phyloP scores from a whole-genome alignment of 2,329 filamentous ascomycete genomes.

The Colletotrichum sublineola region DNA sequence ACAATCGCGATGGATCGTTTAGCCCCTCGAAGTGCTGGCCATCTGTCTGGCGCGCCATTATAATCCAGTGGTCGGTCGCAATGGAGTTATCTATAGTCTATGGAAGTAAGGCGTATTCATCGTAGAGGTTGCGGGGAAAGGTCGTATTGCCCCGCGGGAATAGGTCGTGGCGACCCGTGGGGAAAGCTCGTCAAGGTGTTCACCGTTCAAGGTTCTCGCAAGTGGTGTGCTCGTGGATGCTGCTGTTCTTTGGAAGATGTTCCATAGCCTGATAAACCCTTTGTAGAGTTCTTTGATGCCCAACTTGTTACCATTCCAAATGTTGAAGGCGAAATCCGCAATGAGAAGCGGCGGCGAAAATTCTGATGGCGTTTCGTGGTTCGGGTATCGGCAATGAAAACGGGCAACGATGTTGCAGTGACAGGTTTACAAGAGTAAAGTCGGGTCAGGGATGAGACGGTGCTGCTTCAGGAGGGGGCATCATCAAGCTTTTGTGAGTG shows the following conservation, averaged over 20 bases:
- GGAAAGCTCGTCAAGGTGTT: background rate
- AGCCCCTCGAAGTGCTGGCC: background rate
- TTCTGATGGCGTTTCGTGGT: background rate
- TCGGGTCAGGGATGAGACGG: background rate
- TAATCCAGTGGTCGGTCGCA: too few species aligned
- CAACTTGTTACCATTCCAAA: conserved; percentile 10
- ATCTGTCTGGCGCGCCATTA: conserved; percentile 4
- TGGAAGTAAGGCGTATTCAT: background rate
- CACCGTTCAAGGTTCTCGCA: background rate
- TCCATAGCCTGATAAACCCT: conserved; percentile 17
- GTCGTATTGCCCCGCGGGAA: background rate
- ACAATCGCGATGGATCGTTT: background rate
- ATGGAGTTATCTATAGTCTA: background rate
- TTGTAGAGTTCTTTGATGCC: background rate
- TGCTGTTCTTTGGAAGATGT: background rate
- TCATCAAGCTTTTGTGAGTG: conserved; percentile 1
- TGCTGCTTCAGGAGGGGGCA: background rate
- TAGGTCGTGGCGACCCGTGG: background rate
- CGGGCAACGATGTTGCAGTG: background rate
- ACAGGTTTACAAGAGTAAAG: background rate
- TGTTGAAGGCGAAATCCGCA: background rate
- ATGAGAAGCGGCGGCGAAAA: background rate
- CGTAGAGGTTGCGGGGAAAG: background rate
- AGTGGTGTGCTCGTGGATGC: conserved; percentile 6
- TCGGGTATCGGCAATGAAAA: background rate